phyloP scores from a whole-genome alignment of 139 green algal species.

The Auxenochlorella pyrenoidosa region DNA sequence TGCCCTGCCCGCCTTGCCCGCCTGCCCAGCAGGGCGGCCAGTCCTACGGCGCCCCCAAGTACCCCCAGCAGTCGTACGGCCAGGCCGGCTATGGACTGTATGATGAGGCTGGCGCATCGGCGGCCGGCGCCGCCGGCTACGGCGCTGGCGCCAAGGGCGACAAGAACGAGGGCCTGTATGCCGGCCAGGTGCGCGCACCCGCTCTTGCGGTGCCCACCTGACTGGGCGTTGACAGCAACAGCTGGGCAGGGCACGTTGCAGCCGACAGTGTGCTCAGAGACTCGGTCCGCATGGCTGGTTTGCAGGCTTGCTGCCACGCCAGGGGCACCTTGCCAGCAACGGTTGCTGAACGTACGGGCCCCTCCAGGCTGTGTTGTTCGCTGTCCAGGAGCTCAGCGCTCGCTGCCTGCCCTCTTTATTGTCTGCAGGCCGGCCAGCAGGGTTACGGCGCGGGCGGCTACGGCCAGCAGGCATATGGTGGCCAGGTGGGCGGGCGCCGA shows the following conservation, averaged over 20 bases:
- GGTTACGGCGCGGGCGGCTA: not conserved
- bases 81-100: constrained; percentile 33
- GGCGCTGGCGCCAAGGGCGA: constrained; percentile 12
- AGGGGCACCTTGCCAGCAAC: too few species aligned
- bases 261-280: too few species aligned
- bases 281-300: too few species aligned
- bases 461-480: constrained; percentile 15
- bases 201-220: too few species aligned
- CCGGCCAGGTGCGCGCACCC: not conserved
- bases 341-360: too few species aligned
- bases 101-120: not conserved
- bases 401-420: too few species aligned
- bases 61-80: constrained; percentile 36
- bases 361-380: too few species aligned
- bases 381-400: too few species aligned
- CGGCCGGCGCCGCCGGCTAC: not conserved
- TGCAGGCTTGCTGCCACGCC: too few species aligned
- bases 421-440: constrained; percentile 12
- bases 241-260: too few species aligned
- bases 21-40: constrained; percentile 1
- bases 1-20: too few species aligned
- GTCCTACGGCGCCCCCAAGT: constrained; percentile 21
- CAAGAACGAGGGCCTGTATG: constrained; percentile 24
- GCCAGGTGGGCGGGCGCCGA: not conserved
- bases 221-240: too few species aligned